Evolutionary conservation across 225 moss, liverwort and hornwort genomes (phyloP), one percentile per base, ranked within the genome.

Genomic region (Climacium dendroides): DNA sequence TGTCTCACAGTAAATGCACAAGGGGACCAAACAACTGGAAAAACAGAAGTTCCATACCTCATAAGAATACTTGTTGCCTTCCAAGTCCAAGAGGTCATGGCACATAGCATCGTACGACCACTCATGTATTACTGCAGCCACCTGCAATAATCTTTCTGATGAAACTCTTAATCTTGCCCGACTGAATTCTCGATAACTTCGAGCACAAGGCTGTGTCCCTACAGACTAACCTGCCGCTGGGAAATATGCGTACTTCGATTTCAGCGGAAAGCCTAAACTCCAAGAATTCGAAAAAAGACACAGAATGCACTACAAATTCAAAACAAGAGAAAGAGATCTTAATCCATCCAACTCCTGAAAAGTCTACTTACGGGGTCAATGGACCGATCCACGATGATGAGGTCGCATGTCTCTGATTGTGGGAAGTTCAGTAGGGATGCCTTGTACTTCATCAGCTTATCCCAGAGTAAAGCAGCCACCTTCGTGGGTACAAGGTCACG

Each of bases 41-140:
- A 78, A 65, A 67, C 35, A 23, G 19, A 55, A 20, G 39, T 78
- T 70, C 30, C 74, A 48, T 74, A 74, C 74, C 74, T 74, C 74
- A 19, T 74, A 78, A n/a, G 78, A 90, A 85, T 92, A 98, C 88
- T 97, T 98, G 93, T 97, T 97, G 93, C 97, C 98, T 62, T 78
- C 58, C 78, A 78, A 78, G 78, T 78, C 78, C 58, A 98, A 91
- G 63, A 98, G 94, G 84, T 98, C 98, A 89, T 98, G 98, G 89
- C 97, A 97, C 98, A 98, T 96, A 50, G 98, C 97, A 95, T 97
- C 98, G 86, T 98, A 98, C 59, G 98, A 97, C 97, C 97, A 98
- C 84, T 96, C 98, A 88, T 98, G 98, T 86, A 98, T 98, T 47
- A 98, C 94, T 82, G 97, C 93, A 88, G 98, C 96, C 87, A 98